Evolutionary conservation across 768 basidiomycete species (phyloP), one percentile per base, ranked within the genome.

Genomic region (Pluteus cervinus): DNA sequence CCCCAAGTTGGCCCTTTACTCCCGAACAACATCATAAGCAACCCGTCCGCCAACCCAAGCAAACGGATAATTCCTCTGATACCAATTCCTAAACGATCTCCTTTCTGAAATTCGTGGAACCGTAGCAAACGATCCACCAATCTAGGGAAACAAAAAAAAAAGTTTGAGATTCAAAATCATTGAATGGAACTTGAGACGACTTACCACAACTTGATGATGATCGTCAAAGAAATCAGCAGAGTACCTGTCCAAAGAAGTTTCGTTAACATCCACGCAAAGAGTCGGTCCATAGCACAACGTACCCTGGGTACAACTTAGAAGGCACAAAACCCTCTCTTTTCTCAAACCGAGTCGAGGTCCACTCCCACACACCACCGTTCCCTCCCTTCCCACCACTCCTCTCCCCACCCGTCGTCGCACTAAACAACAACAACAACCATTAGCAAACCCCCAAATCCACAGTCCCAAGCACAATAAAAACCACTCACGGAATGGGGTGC

Each of bases 321-420:
- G 79, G 68, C 30, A 68, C 68, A 54, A 83, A 99, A 0, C 89
- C 92, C 2, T 88, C 79, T 43, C 76, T 68, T 18, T 64, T 66
- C 15, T 79, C 81, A 30, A 93, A 73, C 20, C 71, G 47, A 11
- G 91, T 92, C 14, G 83, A 84, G 0, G 94, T 96, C 93, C 93
- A 98, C 65, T 97, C 92, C 92, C 94, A 99, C 11, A 96, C 84
- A 4, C 96, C 96, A 5, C 96, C 96, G 47, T 99, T 97, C 44
- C 79, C 76, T 8, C 87, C 85, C 55, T 65, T 74, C 3, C 78
- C 76, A 15, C 58, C 68, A 40, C 54, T 50, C 35, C 56, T 63
- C 42, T 63, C 62, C 43, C 67, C 58, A 24, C 84, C 86, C 2
- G 76, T 76, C 29, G 86, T 88, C 15, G 85, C 76, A 21, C 85